A percentile compares a stretch with the other conserved stretches of the same genome.
Evolutionary conservation across 1,284 basidiomycete genomes (phyloP).

Genomic region (Cutaneotrichosporon dermatis): DNA sequence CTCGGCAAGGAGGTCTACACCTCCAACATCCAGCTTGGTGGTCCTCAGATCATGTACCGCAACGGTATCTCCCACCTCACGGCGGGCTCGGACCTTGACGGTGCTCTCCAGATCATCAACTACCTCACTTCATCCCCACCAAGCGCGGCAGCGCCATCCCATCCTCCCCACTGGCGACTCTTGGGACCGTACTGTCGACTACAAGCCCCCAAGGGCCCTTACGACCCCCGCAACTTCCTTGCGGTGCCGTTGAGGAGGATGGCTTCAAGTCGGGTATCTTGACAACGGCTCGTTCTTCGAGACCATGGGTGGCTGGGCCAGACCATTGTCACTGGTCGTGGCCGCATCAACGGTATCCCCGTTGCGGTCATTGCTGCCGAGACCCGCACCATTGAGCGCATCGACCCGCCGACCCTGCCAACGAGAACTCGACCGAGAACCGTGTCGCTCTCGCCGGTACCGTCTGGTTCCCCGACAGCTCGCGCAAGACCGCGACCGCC

Average conservation of each 20-base stretch:
- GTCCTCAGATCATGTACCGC: slow-evolving; percentile 99
- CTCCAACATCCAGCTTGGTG: slow-evolving; percentile 96
- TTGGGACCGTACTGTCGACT: slow-evolving; percentile 92
- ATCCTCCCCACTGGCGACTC: slow-evolving; percentile 64
- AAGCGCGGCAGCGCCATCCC: slow-evolving; percentile 71
- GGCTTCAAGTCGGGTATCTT: slow-evolving; percentile 87
- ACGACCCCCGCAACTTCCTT: slow-evolving; percentile 97
- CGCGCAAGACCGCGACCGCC: slow-evolving; percentile 99
- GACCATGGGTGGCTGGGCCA: slow-evolving; percentile 82
- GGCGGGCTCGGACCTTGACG: slow-evolving; percentile 89
- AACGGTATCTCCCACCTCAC: slow-evolving; percentile 97
- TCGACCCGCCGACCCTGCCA: slow-evolving; percentile 98
- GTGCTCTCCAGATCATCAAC: slow-evolving; percentile 84
- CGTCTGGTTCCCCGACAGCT: slow-evolving; percentile 98
- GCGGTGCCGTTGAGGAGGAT: slow-evolving; percentile 83
- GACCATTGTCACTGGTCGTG: slow-evolving; percentile 90
- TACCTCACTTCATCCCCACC: slow-evolving; percentile 93
- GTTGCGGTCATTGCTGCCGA: slow-evolving; percentile 93
- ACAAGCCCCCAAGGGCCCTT: slow-evolving; percentile 89
- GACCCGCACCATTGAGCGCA: slow-evolving; percentile 88
- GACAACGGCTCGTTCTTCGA: slow-evolving; percentile 82
- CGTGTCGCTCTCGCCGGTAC: slow-evolving; percentile 99
- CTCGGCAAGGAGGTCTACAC: slow-evolving; percentile 99
- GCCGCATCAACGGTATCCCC: slow-evolving; percentile 92
- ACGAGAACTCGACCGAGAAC: slow-evolving; percentile 94